Evolutionary conservation across 345 rosid genomes (phyloP), one percentile per base, ranked within the genome.

Genomic region (Nasturtium officinale): DNA sequence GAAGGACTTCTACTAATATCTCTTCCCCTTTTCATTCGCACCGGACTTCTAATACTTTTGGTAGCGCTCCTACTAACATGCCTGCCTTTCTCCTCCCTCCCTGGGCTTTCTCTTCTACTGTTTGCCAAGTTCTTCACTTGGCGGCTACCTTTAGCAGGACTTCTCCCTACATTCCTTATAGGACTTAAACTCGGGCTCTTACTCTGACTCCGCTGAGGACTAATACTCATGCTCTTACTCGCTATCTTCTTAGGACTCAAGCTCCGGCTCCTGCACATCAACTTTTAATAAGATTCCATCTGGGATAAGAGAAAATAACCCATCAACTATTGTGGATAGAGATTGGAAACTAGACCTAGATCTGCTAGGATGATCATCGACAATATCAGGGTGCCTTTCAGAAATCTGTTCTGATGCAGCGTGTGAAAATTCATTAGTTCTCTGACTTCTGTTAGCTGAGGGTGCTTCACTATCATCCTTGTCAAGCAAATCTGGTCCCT

Each of bases 191-290:
- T 84, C 26, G 83, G 89, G 56, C 99, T 91, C 84, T 70, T 83
- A 76, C 90, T 89, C 81, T 61, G 82, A 80, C 82, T 83, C 83
- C 82, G 81, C 71, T 83, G 71, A 33, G 97, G 96, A 82, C 96
- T 95, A 67, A 86, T 81, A 83, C 96, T 90, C 76, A 75, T 82
- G 79, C 95, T 89, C 84, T 85, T 93, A 85, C 92, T 87, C 61
- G 65, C 73, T 55, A 90, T 72, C 90, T 86, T 90, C 81, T 87
- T 86, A 48, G 96, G 93, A 83, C 90, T 95, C 78, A 83, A 72
- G 84, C 97, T 95, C 77, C 92, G 82, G 80, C 97, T 93, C 90
- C 98, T 93, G 92, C 86, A 76, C 82, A 85, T 78, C 79, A 88
- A 78, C 83, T 82, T 81, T 71, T 68, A 82, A 68, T 86, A 76